Evolutionary conservation across 2,329 filamentous ascomycete species (phyloP), one percentile per base, ranked within the genome.

Genomic region (Tympanopsis confertula): DNA sequence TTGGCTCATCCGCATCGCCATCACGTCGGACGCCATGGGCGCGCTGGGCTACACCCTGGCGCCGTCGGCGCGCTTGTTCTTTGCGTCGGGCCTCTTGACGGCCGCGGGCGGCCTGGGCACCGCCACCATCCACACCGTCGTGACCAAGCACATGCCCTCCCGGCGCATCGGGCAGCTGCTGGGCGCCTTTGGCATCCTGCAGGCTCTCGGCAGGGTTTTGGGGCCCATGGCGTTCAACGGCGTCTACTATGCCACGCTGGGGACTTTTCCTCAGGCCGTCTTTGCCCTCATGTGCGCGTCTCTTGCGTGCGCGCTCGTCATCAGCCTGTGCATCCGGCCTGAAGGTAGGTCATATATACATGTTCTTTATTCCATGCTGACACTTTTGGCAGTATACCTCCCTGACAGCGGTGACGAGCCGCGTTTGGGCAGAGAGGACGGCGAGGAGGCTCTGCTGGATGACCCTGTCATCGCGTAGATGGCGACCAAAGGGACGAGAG

Each of bases 111-210:
- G 88, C 1, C 78, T 96, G 35, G 88, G 82, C 1, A 82, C 81
- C 24, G 88, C 91, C 1, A 91, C 85, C 0, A 68, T 94, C 36
- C 86, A 94, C 51, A 81, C 84, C 2, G 74, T 82, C 1, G 64
- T 95, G 37, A 95, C 87, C 15, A 96, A 95, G 54, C 91, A 96
- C 55, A 81, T 96, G 0, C 86, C 88, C 0, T 68, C 78, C 1
- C 83, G 91, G 44, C 74, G 74, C 35, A 81, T 91, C 0, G 91
- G 91, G 0, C 79, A 91, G 54, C 65, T 96, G n/a, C 70, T 98
- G 0, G 91, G 91, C 17, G 88, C 87, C 2, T 82, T 81, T 13
- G 91, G 89, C 0, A 65, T 96, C 43, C 60, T 96, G 41, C 89
- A 96, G 58, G 83, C 86, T 1, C 60, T 94, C 24, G 75, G 84